Base-by-base conservation (phyloP, 2,329 filamentous ascomycete species). In the Fusarium stilboides region DNA sequence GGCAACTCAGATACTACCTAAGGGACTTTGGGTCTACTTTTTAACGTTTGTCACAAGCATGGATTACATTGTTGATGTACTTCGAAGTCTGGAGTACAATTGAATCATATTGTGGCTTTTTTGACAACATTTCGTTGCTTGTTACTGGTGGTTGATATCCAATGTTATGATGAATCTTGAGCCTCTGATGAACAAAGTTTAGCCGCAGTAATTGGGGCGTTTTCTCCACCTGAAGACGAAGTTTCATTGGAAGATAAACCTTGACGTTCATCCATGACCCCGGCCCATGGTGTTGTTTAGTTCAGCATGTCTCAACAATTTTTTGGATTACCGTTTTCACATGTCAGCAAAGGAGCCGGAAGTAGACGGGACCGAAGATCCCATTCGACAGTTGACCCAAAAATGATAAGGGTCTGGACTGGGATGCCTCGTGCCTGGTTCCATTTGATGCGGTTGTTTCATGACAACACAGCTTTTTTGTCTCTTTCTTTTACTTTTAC, bases 261-360 rank as follows among this genome's bases (percentile, higher is more conserved):
- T 71, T 71, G 65, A 70, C 67, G n/a, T 42, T 17, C 22, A 28
- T 39, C 59, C 46, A 45, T 49, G 47, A 57, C 42, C 63, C 63
- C 33, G 56, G 63, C 19, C 52, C 49, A 43, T 52, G 52, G 46
- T 26, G 42, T 47, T 26, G 34, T 49, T 28, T 50, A 58, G 39
- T 44, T 36, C 57, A 24, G 22, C 44, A 39, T 52, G 36, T 49
- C 64, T 68, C 71, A 74, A 73, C 71, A 73, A 40, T 64, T 60
- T 57, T 62, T 62, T 63, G 44, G 17, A 31, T 33, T 46, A 39
- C 61, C 54, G 60, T 62, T 71, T 71, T 74, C 72, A 74, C 72
- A 74, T 74, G 72, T 72, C 70, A 74, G 54, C 47, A 36, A 33
- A 20, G 57, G 20, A 17, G 28, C 17, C 39, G 24, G 45, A 33